Evolutionary conservation across 495 filamentous ascomycete species (phyloP).

Genomic region (Aspergillus asperescens): DNA sequence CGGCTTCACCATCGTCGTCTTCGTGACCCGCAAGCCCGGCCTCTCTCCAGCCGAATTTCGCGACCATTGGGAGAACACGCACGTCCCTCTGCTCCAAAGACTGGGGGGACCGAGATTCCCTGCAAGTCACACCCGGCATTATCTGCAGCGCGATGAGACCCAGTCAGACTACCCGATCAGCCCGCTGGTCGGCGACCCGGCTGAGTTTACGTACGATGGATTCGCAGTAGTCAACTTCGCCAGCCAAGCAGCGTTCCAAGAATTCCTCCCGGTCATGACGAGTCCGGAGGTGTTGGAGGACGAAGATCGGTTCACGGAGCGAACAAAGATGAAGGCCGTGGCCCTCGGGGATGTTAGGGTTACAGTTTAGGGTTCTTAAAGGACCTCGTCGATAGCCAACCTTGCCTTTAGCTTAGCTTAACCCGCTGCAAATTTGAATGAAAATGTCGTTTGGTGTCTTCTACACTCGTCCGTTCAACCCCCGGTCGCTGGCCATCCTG

Average conservation of each 20-base stretch:
- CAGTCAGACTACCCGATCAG: not conserved
- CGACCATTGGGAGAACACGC: not conserved
- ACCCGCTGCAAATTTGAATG: not conserved
- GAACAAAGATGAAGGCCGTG: not conserved
- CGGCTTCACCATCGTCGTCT: not conserved
- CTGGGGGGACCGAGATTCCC: not conserved
- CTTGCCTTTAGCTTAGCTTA: no score
- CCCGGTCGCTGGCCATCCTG: not conserved
- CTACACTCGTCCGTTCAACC: constrained; percentile 1
- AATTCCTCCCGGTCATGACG: not conserved
- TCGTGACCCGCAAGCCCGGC: not conserved
- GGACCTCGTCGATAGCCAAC: no score
- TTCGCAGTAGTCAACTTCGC: not conserved
- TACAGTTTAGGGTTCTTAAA: no score
- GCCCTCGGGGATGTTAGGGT: not conserved
- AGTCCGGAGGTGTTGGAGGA: not conserved
- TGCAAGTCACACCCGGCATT: not conserved
- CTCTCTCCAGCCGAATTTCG: not conserved
- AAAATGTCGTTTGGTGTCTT: not conserved
- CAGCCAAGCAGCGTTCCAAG: not conserved
- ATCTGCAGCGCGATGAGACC: not conserved
- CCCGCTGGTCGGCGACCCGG: not conserved
- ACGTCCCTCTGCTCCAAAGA: not conserved
- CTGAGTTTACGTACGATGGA: not conserved
- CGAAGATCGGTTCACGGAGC: not conserved